phyloP scores from a whole-genome alignment of 2,329 filamentous ascomycete species.

The Paraphoma chrysanthemicola region DNA sequence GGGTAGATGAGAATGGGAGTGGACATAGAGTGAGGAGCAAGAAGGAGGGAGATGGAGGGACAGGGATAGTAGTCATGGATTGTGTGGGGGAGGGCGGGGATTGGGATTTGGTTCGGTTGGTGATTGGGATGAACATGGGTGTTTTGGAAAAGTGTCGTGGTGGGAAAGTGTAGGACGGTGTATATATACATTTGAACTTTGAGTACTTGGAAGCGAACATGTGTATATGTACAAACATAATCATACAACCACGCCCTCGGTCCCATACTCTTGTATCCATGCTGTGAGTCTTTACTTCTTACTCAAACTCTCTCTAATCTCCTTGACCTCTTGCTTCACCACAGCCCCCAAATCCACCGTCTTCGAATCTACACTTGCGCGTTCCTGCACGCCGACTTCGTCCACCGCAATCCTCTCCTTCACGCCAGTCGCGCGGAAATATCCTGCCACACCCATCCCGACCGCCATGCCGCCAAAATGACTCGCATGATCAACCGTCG shows the following conservation, averaged over 20 bases:
- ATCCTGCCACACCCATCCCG: conserved; percentile 32
- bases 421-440: conserved; percentile 33
- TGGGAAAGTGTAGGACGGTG: not conserved
- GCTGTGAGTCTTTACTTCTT: not conserved
- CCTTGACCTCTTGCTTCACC: conserved; percentile 29
- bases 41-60: conserved; percentile 66
- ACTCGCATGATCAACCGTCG: conserved; percentile 42
- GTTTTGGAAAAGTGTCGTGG: conserved; percentile 34
- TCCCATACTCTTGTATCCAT: not conserved
- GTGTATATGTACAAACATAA: not conserved
- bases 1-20: conserved; percentile 54
- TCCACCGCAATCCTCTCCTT: conserved; percentile 8
- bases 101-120: conserved; percentile 87
- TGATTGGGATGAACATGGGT: conserved; percentile 88
- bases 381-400: conserved; percentile 11
- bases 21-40: conserved; percentile 54
- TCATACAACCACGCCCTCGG: not conserved
- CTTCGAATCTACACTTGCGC: conserved; percentile 20
- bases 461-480: conserved; percentile 45
- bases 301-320: conserved; percentile 42
- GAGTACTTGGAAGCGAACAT: not conserved
- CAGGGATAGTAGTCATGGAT: conserved; percentile 90
- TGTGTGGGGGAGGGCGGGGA: conserved; percentile 88
- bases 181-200: not conserved
- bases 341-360: conserved; percentile 33